Evolutionary conservation across 2,329 filamentous ascomycete genomes (phyloP), one percentile per base, ranked within the genome.

Genomic region (Cercospora zeina): DNA sequence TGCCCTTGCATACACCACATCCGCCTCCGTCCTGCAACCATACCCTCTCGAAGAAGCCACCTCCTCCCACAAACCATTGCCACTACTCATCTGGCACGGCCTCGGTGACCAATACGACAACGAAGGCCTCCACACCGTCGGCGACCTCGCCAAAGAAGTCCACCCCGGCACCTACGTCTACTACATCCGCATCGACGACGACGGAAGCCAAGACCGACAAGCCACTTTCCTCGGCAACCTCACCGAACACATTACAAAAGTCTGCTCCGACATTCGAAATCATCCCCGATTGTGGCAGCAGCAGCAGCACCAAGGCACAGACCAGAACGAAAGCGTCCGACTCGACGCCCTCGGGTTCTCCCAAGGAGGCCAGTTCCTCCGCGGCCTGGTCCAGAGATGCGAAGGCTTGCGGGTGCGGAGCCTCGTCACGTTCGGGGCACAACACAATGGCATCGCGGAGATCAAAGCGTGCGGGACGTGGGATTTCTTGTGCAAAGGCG

Each of bases 361-460:
- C 13, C 95, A 99, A 77, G 95, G 95, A 66, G 95, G 95, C 1
- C 91, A 96, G 75, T 97, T 99, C 79, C 84, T 99, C n/a, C 87
- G 95, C 62, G 95, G 84, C 24, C 93, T 96, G 75, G 81, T 96
- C 67, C 87, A 99, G 81, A 85, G 91, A 47, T 99, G 95, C 81
- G 93, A 93, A 75, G 95, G 92, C 75, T 88, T 91, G 0, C 87
- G 85, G 3, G 85, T 96, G 11, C 84, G 86, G 67, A 93, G 85
- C 73, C 84, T 97, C 37, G 84, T 96, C 66, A 97, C 93, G 1
- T 96, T 95, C 71, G 93, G 93, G 66, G 89, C 87, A 72, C 93
- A 96, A 79, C 93, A 97, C 78, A 95, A 93, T 75, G 95, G 95
- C 58, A 97, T 99, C 75, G 81, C 85, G 31, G 84, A 90, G 74